phyloP scores from a whole-genome alignment of 2,329 filamentous ascomycete genomes.

The Ceratocystis smalleyi region DNA sequence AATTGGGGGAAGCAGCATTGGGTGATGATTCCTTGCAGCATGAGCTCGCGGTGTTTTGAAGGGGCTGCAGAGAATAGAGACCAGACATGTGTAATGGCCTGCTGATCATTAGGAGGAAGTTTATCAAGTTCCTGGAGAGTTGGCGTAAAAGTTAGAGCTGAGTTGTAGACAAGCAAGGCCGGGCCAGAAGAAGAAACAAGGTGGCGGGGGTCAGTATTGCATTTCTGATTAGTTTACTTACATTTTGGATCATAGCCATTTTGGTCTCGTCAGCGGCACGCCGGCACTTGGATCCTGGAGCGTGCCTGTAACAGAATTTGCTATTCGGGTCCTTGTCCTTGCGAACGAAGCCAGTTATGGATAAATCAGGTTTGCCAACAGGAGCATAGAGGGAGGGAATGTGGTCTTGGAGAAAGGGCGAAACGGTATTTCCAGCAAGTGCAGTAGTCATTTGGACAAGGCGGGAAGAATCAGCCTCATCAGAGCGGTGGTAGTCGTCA shows the following conservation, averaged over 20 bases:
- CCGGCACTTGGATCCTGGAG: constrained; percentile 84
- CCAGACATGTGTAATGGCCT: constrained; percentile 95
- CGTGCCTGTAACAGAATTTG: constrained; percentile 89
- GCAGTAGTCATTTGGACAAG: constrained; percentile 45
- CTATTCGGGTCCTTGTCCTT: constrained; percentile 51
- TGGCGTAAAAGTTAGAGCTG: background rate
- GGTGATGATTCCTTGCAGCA: constrained; percentile 89
- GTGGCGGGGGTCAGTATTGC: background rate
- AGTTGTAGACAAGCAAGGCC: background rate
- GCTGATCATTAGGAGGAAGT: constrained; percentile 70
- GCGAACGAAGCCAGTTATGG: constrained; percentile 17
- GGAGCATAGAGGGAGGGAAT: constrained; percentile 82
- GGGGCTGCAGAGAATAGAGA: constrained; percentile 93
- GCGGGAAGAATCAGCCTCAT: constrained; percentile 22
- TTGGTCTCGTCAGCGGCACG: constrained; percentile 86
- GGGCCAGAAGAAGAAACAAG: background rate
- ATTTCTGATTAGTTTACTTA: constrained; percentile 30
- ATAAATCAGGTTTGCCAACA: constrained; percentile 40
- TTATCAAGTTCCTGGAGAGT: constrained; percentile 55
- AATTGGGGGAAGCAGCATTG: constrained; percentile 97
- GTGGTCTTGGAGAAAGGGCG: constrained; percentile 78
- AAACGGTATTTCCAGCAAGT: constrained; percentile 61
- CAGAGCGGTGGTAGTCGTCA: constrained; percentile 10
- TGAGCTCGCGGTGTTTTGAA: constrained; percentile 81
- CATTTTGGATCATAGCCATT: constrained; percentile 86